Conservation (phyloP, 2,329 filamentous ascomycete species). For the Rutstroemia sydowiana region DNA sequence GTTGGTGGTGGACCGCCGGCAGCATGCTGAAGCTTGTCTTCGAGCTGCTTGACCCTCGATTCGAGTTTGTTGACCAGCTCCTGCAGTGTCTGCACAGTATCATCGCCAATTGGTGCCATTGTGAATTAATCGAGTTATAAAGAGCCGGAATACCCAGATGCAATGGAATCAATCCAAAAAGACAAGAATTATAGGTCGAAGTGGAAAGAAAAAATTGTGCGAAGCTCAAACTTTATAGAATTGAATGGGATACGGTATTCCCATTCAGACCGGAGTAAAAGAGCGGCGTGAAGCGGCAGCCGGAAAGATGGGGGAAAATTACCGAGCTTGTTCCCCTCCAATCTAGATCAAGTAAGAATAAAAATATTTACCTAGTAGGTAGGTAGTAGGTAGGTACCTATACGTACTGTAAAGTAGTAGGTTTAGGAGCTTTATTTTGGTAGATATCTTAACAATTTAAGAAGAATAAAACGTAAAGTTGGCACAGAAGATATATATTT, state of each 20-base stretch:
- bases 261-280: not conserved
- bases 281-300: not conserved
- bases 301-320: slow-evolving; percentile 4
- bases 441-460: too few relatives aligned
- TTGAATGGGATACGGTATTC: not conserved
- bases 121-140: slow-evolving; percentile 31
- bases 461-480: too few relatives aligned
- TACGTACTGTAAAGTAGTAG: too few relatives aligned
- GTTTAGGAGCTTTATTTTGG: too few relatives aligned
- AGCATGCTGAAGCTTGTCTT: slow-evolving; percentile 55
- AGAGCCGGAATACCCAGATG: slow-evolving; percentile 24
- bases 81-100: slow-evolving; percentile 73
- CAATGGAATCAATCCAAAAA: slow-evolving; percentile 8
- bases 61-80: slow-evolving; percentile 78
- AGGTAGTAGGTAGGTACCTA: too few relatives aligned
- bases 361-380: too few relatives aligned
- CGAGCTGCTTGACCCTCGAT: slow-evolving; percentile 76
- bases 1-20: slow-evolving; percentile 46
- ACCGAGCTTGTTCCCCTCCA: slow-evolving; percentile 6
- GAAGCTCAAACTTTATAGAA: not conserved
- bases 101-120: slow-evolving; percentile 86
- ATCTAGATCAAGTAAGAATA: too few relatives aligned
- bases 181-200: not conserved
- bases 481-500: too few relatives aligned
- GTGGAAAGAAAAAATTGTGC: slow-evolving; percentile 1